Base-by-base conservation (phyloP, 768 basidiomycete genomes). In the Lactarius quietus region DNA sequence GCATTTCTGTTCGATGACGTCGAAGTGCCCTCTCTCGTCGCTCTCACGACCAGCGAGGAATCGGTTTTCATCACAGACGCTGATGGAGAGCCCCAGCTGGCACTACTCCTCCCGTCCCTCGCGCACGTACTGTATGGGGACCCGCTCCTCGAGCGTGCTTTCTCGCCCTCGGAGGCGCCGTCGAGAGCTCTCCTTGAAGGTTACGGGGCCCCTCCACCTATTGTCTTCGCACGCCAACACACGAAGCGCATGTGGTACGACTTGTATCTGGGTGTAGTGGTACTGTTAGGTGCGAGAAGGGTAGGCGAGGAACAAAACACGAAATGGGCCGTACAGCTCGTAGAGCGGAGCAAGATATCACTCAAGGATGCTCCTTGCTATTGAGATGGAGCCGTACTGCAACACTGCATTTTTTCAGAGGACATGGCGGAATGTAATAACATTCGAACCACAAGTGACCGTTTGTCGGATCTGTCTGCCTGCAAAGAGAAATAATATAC, bases 241-340 rank as follows among this genome's bases (percentile, higher is more conserved):
- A 92, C 89, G 57, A 92, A 92, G 74, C 76, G 89, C 65, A 69
- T 86, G 56, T 92, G 90, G 90, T 92, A 91, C 72, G 85, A 84
- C 36, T 70, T 90, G 7, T 90, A 87, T 72, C 71, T 88, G 64
- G 84, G 86, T 15, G 65, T 82, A 57, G 70, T 86, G 14, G 74
- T 87, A 2, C 76, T 87, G 59, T 73, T 87, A 56, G 69, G 73
- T 1, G 51, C 76, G 29, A 82, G 81, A 67, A 73, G 72, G 57
- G 60, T 54, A 31, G 69, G 56, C 36, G 70, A 70, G 33, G 70
- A 62, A 57, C 70, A 72, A 52, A 76, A 72, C 61, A 68, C 72
- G 56, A 64, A 68, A 29, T 82, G 79, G 82, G 83, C 84, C 17
- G 72, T 45, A 39, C 72, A 74, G 39, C 76, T 71, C 61, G 67